Evolutionary conservation across 2,329 filamentous ascomycete genomes (phyloP).

Genomic region (Colletotrichum tanaceti): DNA sequence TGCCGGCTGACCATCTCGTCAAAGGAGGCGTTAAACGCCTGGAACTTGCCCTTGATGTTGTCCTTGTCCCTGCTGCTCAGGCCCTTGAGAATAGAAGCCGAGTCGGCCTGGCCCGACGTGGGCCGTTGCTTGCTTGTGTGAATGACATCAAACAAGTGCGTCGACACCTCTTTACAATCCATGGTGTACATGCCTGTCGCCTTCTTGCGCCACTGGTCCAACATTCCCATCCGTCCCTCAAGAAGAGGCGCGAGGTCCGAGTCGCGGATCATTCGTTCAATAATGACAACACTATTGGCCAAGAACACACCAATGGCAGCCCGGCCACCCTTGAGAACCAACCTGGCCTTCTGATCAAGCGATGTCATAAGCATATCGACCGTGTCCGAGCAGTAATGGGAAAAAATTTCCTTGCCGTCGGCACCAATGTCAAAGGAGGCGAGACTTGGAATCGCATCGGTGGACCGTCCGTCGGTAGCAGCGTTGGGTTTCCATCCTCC

Average conservation of each 20-base stretch:
- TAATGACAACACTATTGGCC: slow-evolving; percentile 85
- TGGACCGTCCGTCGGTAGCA: slow-evolving; percentile 64
- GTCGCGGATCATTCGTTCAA: slow-evolving; percentile 84
- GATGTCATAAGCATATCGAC: slow-evolving; percentile 82
- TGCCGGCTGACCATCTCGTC: slow-evolving; percentile 88
- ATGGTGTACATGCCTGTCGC: slow-evolving; percentile 84
- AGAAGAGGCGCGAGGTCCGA: slow-evolving; percentile 83
- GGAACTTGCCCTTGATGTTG: slow-evolving; percentile 95
- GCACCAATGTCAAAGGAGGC: slow-evolving; percentile 88
- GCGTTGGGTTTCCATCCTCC: slow-evolving; percentile 81
- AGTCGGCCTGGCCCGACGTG: slow-evolving; percentile 81
- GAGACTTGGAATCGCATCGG: slow-evolving; percentile 75
- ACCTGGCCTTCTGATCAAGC: slow-evolving; percentile 79
- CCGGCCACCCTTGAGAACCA: slow-evolving; percentile 80
- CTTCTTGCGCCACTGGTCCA: slow-evolving; percentile 90
- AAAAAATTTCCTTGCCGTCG: slow-evolving; percentile 88
- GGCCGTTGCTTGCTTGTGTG: slow-evolving; percentile 86
- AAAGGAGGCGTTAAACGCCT: slow-evolving; percentile 88
- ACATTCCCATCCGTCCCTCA: slow-evolving; percentile 70
- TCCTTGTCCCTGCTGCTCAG: slow-evolving; percentile 93
- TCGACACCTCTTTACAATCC: slow-evolving; percentile 87
- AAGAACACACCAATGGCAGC: slow-evolving; percentile 87
- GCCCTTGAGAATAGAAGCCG: slow-evolving; percentile 83
- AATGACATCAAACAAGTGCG: slow-evolving; percentile 88
- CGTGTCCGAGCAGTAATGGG: slow-evolving; percentile 89